Evolutionary conservation across 2,329 filamentous ascomycete species (phyloP), one percentile per base, ranked within the genome.

Genomic region (Ophiostoma triangulosporum): DNA sequence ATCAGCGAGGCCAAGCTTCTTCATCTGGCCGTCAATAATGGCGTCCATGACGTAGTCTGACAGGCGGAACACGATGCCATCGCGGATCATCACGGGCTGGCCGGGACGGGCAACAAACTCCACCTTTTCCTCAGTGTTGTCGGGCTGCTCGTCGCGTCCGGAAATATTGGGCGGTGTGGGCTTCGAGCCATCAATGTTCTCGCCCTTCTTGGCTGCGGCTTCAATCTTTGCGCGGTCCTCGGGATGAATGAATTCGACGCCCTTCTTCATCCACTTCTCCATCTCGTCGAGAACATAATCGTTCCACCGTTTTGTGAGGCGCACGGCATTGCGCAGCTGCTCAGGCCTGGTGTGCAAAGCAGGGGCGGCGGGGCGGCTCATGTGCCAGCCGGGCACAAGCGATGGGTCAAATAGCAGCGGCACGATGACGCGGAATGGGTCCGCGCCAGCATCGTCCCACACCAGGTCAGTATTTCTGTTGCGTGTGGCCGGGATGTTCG

Each of bases 401-500:
- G 76, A 74, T 3, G 77, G 69, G 59, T 81, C 78, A 51, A 78
- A 69, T 2, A 78, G 62, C 36, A 68, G 66, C 0, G 78, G 76
- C 12, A 80, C 65, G 9, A 81, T 59, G 20, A 81, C 62, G 1
- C 71, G 69, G 57, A 81, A 81, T 1, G 64, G 60, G 17, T 62
- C 55, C 6, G 67, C 56, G 43, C 38, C 17, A 64, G 62, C 3
- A 27, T 56, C 54, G 6, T 58, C 50, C 50, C 52, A 60, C 6
- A 11, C 45, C 38, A 66, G 56, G 6, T 60, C 58, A 2, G 60
- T 31, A 5, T 60, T 4, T 58, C 58, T 6, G 35, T 35, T 14
- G 8, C 15, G 32, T 6, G 43, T 27, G 2, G 29, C 9, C 1
- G 32, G 32, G 32, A 26, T 26, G 36, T 3, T 29, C 22, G 24